Evolutionary conservation across 306 rosid genomes (phyloP), one percentile per base, ranked within the genome.

Genomic region (Vicia faba): DNA sequence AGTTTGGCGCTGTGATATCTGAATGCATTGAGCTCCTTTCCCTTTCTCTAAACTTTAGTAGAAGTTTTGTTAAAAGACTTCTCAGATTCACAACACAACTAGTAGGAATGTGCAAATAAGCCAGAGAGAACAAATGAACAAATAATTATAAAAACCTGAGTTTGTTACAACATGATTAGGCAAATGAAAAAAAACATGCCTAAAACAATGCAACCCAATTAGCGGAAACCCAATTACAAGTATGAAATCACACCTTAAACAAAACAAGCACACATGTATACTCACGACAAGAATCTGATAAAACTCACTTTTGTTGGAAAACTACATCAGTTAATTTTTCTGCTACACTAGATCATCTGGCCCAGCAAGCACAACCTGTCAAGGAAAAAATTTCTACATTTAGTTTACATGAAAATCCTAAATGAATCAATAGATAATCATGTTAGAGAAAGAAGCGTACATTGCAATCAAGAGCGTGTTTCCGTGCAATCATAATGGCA

Each of bases 351-450:
- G 82, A 75, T 92, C 98, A 71, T 89, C 96, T 46, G 98, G 96
- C 31, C 96, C 96, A 40, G 85, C 98, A 79, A 92, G 89, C 88
- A 86, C 87, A 7, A 89, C 96, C 96, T 92, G 89, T 33, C 75
- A 78, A 31, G 14, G 29, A 54, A 64, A 64, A 76, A 60, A 43
- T 13, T 43, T 57, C 38, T 44, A 11, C 11, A 58, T 8, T 54
- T 15, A 61, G 41, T 41, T 66, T 62, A 72, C 62, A 68, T 49
- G 31, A 15, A 68, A 57, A 60, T 54, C 19, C 49, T 61, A 31
- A 39, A 55, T 61, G 70, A 75, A 66, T 45, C 15, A 51, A 41
- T 8, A 66, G 49, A 49, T 48, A 69, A 49, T 31, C 12, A 13
- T 19, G 74, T 44, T 38, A 44, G 71, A 71, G 55, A 71, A 74